Conservation (phyloP, 1,139 yeast genomes). For the Petasospora fabianii region DNA sequence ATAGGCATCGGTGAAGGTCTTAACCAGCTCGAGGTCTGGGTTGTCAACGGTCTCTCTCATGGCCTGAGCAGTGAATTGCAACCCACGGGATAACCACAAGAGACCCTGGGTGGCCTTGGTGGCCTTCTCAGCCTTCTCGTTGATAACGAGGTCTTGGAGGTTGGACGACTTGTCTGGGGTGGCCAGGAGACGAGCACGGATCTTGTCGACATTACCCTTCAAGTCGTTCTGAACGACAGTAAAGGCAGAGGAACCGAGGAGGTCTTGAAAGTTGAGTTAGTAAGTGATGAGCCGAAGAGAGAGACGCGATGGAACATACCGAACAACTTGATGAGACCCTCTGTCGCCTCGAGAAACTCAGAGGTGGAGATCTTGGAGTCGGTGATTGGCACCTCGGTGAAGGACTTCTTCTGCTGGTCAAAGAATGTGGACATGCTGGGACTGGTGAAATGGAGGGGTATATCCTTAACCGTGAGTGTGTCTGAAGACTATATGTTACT, state of each 20-base stretch:
- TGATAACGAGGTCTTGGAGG: slow-evolving; percentile 70
- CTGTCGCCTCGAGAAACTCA: slow-evolving; percentile 79
- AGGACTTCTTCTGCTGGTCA: slow-evolving; percentile 70
- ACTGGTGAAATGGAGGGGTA: too few relatives aligned
- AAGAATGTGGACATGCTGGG: slow-evolving; percentile 62
- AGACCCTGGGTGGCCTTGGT: slow-evolving; percentile 90
- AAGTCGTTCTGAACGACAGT: slow-evolving; percentile 82
- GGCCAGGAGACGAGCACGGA: slow-evolving; percentile 60
- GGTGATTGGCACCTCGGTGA: slow-evolving; percentile 65
- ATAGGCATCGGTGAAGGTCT: slow-evolving; percentile 81
- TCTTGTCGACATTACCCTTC: slow-evolving; percentile 80
- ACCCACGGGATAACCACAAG: slow-evolving; percentile 82
- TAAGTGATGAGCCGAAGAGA: not conserved
- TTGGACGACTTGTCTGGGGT: slow-evolving; percentile 64
- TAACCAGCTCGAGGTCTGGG: slow-evolving; percentile 60
- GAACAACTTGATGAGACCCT: slow-evolving; percentile 76
- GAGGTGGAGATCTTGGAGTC: slow-evolving; percentile 68
- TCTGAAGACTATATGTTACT: not conserved
- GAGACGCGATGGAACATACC: slow-evolving; percentile 36
- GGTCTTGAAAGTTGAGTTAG: slow-evolving; percentile 33
- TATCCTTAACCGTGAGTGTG: not conserved
- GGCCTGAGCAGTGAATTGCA: slow-evolving; percentile 85
- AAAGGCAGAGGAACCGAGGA: slow-evolving; percentile 83
- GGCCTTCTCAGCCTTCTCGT: slow-evolving; percentile 59
- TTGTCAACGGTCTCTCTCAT: slow-evolving; percentile 73